Base-by-base conservation (phyloP, 2,329 filamentous ascomycete species). In the Colletotrichum costaricense region DNA sequence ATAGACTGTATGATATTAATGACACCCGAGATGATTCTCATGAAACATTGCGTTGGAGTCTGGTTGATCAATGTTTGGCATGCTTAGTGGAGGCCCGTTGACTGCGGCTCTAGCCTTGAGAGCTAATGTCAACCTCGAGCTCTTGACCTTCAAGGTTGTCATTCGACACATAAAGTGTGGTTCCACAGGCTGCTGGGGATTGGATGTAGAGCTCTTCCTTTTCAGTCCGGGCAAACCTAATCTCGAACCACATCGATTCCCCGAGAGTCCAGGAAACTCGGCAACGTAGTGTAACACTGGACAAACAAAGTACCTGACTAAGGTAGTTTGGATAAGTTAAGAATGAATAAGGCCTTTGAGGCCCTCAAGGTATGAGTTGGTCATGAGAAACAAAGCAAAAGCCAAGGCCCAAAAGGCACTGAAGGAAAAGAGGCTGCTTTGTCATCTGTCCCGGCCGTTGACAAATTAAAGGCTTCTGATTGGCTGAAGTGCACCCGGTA, bases 391-490 rank as follows among this genome's bases (percentile, higher is more conserved):
- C 4, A 30, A 42, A 57, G 46, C 38, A 69, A 28, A n/a, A 22
- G 35, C 33, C 16, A 57, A 52, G 35, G 30, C 8, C 8, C 14
- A 46, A 54, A 42, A 0, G 1, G 14, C 26, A 24, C 7, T 30
- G 8, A 14, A 55, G 42, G 30, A 4, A 8, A 49, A 64, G 49
- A 58, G 65, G 65, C 19, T 64, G 70, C 70, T 72, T 72, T 64
- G 70, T 72, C 71, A 73, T 65, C 33, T 8, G 4, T 12, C 1
- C 2, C 12, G 16, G 4, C 56, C 60, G 60, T 73, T 73, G 71
- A 73, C 71, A 73, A 73, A 73, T 73, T 70, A 28, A 7, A 26
- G 49, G 0, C 2, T 9, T n/a, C 16, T 70, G 62, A 75, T 75
- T 75, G 74, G 74, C 4, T 9, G 1, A 0, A 26, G 24, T 26